phyloP scores from a whole-genome alignment of 495 filamentous ascomycete genomes.

The Polyplosphaeria fusca region DNA sequence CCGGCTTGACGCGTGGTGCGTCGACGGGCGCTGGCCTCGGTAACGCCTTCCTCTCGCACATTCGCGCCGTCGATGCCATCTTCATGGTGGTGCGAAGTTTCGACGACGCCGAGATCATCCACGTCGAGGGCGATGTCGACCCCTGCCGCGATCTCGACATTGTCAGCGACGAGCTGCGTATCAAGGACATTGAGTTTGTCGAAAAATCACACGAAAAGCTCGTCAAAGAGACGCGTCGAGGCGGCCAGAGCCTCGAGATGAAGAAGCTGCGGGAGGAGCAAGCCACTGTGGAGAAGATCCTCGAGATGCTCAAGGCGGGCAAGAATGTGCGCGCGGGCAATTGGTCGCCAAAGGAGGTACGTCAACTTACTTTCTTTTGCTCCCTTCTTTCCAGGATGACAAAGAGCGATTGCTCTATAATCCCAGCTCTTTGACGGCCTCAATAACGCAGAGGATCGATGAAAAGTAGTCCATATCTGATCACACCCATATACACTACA shows the following conservation, averaged over 20 bases:
- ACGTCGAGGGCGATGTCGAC: conserved; percentile 98
- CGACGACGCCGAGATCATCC: conserved; percentile 99
- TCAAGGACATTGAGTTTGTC: conserved; percentile 98
- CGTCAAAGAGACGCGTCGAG: conserved; percentile 88
- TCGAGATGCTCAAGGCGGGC: conserved; percentile 75
- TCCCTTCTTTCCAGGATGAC: conserved; percentile 70
- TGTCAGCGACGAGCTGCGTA: conserved; percentile 91
- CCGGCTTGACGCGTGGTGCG: conserved; percentile 91
- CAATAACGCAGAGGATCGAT: conserved; percentile 68
- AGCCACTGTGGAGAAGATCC: conserved; percentile 82
- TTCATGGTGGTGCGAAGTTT: conserved; percentile 99
- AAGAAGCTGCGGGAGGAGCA: conserved; percentile 96
- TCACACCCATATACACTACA: conserved; percentile 8
- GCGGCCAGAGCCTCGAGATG: conserved; percentile 95
- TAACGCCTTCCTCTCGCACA: conserved; percentile 97
- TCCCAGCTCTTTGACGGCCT: conserved; percentile 99
- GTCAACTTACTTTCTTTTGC: conserved; percentile 39
- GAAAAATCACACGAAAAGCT: conserved; percentile 89
- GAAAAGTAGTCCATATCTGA: conserved; percentile 73
- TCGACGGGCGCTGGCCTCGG: conserved; percentile 97
- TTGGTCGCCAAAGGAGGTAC: conserved; percentile 95
- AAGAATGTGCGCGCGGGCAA: conserved; percentile 88
- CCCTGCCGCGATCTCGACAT: conserved; percentile 91
- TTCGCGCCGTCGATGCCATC: conserved; percentile 98
- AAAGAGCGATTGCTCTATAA: conserved; percentile 94